Conservation (phyloP, 2,329 filamentous ascomycete genomes). For the Colletotrichum sp. region DNA sequence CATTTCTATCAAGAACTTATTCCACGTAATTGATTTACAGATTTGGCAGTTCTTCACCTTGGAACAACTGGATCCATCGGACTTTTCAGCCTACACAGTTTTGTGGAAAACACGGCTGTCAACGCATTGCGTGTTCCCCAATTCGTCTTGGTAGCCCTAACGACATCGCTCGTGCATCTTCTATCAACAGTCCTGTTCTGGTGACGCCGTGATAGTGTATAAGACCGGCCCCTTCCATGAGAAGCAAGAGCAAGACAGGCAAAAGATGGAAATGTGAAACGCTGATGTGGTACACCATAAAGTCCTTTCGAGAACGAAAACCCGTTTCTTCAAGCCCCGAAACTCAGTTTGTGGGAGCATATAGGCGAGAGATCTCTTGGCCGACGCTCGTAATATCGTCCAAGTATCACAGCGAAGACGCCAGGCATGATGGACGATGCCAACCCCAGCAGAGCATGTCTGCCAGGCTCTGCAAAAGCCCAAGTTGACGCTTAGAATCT, state of each 20-base stretch:
- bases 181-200: background rate
- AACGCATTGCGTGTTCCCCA: background rate
- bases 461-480: background rate
- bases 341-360: no score
- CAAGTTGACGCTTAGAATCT: background rate
- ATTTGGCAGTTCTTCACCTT: background rate
- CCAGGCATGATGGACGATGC: background rate
- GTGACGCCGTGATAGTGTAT: background rate
- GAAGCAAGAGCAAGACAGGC: background rate
- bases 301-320: no score
- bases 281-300: no score
- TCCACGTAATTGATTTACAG: background rate
- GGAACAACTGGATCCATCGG: background rate
- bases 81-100: background rate
- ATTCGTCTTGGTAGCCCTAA: background rate
- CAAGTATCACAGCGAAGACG: background rate
- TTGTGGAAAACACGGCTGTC: background rate
- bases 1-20: background rate
- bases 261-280: background rate
- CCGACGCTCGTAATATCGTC: background rate
- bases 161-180: background rate
- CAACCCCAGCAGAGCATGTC: background rate
- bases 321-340: no score
- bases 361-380: background rate
- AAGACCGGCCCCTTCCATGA: background rate